These are phyloP conservation scores for Zygnema circumcarinatum DNA, from an alignment of 139 green algal species.

Conservation along the genomic window DNA sequence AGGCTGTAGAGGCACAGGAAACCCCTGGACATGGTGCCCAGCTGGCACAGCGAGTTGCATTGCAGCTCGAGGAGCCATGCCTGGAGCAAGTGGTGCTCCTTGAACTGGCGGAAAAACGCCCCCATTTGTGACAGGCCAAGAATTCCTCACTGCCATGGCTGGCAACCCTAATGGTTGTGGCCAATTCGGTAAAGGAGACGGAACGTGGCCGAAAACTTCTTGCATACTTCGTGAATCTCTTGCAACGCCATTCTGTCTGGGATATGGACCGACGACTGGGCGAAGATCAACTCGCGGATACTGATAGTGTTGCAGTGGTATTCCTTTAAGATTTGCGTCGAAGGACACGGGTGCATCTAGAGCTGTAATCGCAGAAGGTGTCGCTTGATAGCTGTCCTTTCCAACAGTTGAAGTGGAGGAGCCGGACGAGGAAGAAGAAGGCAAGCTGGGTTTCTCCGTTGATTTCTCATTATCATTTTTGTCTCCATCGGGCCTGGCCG, in stretches of 20 bases:
- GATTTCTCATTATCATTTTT: no score
- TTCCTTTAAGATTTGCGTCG: neutral
- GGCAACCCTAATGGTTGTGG: neutral
- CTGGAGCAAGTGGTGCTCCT: neutral
- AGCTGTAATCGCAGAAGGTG: neutral
- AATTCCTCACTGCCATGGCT: neutral
- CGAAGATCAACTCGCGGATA: neutral
- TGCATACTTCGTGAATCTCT: neutral
- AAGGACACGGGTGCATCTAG: neutral
- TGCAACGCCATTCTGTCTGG: neutral
- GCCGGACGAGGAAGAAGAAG: no score
- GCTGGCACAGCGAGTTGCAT: neutral
- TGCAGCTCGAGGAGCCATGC: neutral
- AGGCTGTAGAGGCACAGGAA: neutral
- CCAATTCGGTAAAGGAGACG: neutral
- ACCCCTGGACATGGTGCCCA: neutral
- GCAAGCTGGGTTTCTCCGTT: no score
- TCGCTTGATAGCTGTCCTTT: neutral
- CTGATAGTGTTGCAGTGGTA: neutral
- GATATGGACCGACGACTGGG: neutral
- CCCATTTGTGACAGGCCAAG: neutral
- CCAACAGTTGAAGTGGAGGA: no score
- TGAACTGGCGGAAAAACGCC: neutral
- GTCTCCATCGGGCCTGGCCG: no score
- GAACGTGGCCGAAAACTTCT: neutral